Evolutionary conservation across 306 rosid genomes (phyloP), one percentile per base, ranked within the genome.

Genomic region (Macrotyloma uniflorum): DNA sequence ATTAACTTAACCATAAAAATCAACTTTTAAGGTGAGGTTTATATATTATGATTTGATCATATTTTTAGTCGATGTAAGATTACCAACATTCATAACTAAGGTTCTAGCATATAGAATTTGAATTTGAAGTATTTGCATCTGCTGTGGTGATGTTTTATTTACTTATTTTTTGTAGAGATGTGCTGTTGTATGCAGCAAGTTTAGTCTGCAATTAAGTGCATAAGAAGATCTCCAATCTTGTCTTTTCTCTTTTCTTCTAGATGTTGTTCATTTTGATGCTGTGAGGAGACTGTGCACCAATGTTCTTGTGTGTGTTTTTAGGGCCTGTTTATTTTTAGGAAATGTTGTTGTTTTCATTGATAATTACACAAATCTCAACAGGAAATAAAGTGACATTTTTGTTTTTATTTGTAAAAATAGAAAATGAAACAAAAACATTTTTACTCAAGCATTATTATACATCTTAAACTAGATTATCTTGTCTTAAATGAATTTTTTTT

Each of bases 401-500:
- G 6, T 32, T n/a, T 7, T 33, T n/a, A 30, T 61, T 61, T 15
- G 23, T 63, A 43, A 62, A 62, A 33, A 10, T 26, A 62, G 45
- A 62, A 61, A 61, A 15, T 62, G 68, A 33, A n/a, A 32, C 45
- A 32, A 33, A 24, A n/a, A 62, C 22, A 33, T 28, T 28, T 62
- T 62, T 9, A 62, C 20, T 30, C 43, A 8, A 35, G 26, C 20
- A 61, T 46, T 43, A 28, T 59, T 16, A 62, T 22, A 63, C 40
- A 20, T 63, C 22, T 30, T 47, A 22, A 65, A 49, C 58, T 67
- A 5, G 15, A 61, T 40, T 26, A 26, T 81, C 67, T 53, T 11
- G 28, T 64, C 47, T 62, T 67, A 67, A 66, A 33, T 22, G 77
- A 66, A 24, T 7, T 42, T 46, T 40, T 68, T 74, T 72, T 32